Conservation (phyloP, 108 stramenopile genomes). For the Nannochloropsis gaditana region DNA sequence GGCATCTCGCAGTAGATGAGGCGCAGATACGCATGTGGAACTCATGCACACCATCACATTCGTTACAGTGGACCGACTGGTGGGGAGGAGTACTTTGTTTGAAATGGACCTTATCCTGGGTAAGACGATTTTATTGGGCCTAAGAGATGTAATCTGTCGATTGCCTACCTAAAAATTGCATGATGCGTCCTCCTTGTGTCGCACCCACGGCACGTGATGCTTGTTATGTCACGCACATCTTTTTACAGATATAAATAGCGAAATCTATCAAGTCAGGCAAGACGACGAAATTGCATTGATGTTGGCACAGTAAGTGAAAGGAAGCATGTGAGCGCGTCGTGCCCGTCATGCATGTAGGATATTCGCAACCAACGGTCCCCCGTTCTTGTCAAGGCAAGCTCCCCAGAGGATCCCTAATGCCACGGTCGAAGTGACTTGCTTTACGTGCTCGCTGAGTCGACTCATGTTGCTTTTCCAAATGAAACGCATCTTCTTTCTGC, state of each 20-base stretch:
- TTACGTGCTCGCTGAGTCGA: no score
- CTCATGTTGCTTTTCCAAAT: not conserved
- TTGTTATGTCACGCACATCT: not conserved
- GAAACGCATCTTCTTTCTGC: not conserved
- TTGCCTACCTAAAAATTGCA: not conserved
- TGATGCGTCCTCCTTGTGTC: not conserved
- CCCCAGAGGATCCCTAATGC: no score
- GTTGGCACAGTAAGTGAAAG: not conserved
- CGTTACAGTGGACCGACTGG: not conserved
- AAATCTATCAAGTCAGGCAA: not conserved
- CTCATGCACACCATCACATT: not conserved
- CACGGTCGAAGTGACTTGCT: no score
- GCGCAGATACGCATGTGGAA: not conserved
- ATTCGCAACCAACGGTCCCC: no score
- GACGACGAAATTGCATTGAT: conserved; percentile 14
- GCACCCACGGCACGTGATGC: not conserved
- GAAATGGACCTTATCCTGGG: not conserved
- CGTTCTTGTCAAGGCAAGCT: no score
- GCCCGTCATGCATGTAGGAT: no score
- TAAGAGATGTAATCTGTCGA: not conserved
- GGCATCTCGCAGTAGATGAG: not conserved
- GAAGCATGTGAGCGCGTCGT: not conserved
- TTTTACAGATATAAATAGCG: not conserved
- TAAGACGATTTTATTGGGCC: not conserved
- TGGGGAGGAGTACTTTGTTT: not conserved